Evolutionary conservation across 2,329 filamentous ascomycete genomes (phyloP).

Genomic region (Fusarium sp.): DNA sequence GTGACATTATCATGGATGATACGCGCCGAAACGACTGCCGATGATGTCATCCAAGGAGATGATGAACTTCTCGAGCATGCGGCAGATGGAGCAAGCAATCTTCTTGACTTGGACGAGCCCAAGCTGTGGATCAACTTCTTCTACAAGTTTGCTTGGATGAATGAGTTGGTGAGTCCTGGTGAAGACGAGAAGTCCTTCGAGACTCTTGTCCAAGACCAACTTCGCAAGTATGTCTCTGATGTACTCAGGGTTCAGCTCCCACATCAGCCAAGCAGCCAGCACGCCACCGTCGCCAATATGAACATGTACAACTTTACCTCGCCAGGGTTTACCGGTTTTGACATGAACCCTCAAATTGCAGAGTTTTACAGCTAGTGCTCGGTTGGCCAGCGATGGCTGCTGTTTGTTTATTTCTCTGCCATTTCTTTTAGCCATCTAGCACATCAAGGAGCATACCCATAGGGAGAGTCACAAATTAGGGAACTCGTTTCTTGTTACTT

Average conservation of each 20-base stretch:
- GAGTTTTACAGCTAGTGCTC: not conserved
- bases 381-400: not conserved
- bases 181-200: constrained; percentile 41
- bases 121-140: constrained; percentile 40
- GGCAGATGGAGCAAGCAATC: constrained; percentile 8
- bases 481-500: not conserved
- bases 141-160: constrained; percentile 43
- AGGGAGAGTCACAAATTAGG: not conserved
- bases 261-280: constrained; percentile 16
- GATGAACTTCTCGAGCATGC: constrained; percentile 28
- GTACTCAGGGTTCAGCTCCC: constrained; percentile 35
- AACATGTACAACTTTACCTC: constrained; percentile 10
- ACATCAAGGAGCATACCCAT: not conserved
- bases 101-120: constrained; percentile 20
- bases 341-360: constrained; percentile 4
- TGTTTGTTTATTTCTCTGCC: not conserved
- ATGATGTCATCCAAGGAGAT: not conserved
- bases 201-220: constrained; percentile 25
- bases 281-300: not conserved
- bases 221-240: constrained; percentile 36
- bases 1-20: constrained; percentile 44
- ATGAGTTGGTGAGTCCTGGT: constrained; percentile 26
- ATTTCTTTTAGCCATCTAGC: not conserved
- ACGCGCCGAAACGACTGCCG: constrained; percentile 18
- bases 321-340: constrained; percentile 8